Percentiles rank a stretch among this genome's conserved stretches.
Evolutionary conservation across 371 early-diverging fungal genomes (phyloP).

Genomic region (Mucor lusitanicus): DNA sequence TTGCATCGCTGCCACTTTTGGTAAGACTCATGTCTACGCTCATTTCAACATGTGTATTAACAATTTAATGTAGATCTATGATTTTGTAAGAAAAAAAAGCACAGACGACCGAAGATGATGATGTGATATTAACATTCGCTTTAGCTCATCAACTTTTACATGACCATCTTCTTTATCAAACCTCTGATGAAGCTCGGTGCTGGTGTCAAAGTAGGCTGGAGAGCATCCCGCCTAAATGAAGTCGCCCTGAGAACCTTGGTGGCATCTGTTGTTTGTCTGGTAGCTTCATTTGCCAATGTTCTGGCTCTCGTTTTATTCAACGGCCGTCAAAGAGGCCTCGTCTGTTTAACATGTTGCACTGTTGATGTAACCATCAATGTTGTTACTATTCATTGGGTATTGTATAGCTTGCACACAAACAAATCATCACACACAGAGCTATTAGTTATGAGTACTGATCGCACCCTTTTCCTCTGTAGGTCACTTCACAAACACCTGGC

Average conservation of each 20-base stretch:
- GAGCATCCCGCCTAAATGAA: constrained; percentile 42
- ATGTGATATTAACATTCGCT: background rate
- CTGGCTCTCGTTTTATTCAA: constrained; percentile 39
- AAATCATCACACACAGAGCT: background rate
- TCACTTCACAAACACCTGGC: constrained; percentile 22
- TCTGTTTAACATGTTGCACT: constrained; percentile 59
- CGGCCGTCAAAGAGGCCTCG: constrained; percentile 50
- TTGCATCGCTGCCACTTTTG: constrained; percentile 47
- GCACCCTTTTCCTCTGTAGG: constrained; percentile 6
- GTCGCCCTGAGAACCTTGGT: constrained; percentile 52
- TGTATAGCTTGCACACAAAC: background rate
- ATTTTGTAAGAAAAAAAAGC: constrained; percentile 35
- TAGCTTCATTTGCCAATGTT: constrained; percentile 56
- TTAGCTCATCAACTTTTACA: constrained; percentile 47
- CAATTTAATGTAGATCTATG: constrained; percentile 32
- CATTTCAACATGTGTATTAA: background rate
- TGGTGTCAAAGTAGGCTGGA: constrained; percentile 30
- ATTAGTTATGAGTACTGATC: background rate
- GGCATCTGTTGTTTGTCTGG: constrained; percentile 49
- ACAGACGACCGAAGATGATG: background rate
- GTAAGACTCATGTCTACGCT: constrained; percentile 26
- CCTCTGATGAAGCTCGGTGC: constrained; percentile 37
- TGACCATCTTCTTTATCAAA: constrained; percentile 50
- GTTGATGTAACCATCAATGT: constrained; percentile 62
- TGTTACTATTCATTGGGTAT: constrained; percentile 59